phyloP scores from a whole-genome alignment of 192 early-diverging fungal species.

The Coemansia sp. region DNA sequence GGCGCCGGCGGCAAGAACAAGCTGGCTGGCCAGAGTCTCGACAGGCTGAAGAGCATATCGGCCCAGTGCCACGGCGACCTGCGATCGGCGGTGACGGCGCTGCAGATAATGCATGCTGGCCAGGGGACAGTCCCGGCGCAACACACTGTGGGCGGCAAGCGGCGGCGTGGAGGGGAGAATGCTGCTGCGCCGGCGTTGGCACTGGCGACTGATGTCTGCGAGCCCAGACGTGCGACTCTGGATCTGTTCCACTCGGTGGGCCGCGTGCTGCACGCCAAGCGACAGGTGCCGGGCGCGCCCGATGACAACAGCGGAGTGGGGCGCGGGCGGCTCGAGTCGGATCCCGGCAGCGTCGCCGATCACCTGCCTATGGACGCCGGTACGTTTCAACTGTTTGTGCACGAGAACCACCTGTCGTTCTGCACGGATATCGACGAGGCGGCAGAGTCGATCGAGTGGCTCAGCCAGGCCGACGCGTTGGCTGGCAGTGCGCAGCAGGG shows the following conservation, averaged over 20 bases:
- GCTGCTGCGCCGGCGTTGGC: too few relatives aligned
- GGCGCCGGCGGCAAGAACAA: constrained; percentile 1
- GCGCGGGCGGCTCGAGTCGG: constrained; percentile 24
- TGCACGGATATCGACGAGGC: constrained; percentile 51
- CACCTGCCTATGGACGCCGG: constrained; percentile 54
- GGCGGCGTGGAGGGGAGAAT: background rate
- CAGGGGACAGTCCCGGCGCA: background rate
- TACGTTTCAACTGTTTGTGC: constrained; percentile 54
- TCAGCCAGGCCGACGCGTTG: constrained; percentile 52
- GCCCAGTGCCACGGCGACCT: constrained; percentile 56
- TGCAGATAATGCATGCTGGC: constrained; percentile 33
- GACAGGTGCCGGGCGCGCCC: constrained; percentile 12
- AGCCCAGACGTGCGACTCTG: constrained; percentile 31
- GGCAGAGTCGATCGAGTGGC: constrained; percentile 40
- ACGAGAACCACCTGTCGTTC: constrained; percentile 57
- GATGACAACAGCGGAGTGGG: constrained; percentile 5
- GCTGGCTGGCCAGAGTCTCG: constrained; percentile 1
- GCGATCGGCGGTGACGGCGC: constrained; percentile 55
- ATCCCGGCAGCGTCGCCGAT: constrained; percentile 45
- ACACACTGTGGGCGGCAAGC: background rate
- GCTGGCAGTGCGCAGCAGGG: background rate
- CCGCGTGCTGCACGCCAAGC: constrained; percentile 61
- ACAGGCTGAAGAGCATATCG: constrained; percentile 41
- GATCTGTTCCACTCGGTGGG: constrained; percentile 62
- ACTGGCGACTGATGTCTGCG: background rate